Evolutionary conservation across 176 grass and related monocot genomes (phyloP).

Genomic region (Pharus latifolius): DNA sequence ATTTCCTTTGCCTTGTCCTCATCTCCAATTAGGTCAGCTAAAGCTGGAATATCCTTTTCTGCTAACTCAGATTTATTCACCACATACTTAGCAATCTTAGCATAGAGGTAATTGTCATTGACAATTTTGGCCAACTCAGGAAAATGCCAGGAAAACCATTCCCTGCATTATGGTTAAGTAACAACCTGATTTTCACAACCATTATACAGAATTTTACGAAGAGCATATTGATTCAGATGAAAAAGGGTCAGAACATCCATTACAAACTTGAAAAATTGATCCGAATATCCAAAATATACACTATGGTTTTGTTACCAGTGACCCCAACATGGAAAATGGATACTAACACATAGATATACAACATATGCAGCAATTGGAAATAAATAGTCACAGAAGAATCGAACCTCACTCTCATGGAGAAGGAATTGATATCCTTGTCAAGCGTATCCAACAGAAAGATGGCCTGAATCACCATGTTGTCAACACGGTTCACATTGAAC

Average conservation of each 20-base stretch:
- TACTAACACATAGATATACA: no score
- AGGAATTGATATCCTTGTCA: slow-evolving; percentile 82
- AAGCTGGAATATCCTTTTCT: slow-evolving; percentile 44
- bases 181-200: background rate
- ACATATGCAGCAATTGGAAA: no score
- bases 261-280: background rate
- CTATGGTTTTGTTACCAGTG: no score
- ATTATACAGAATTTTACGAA: background rate
- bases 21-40: slow-evolving; percentile 68
- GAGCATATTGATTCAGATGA: background rate
- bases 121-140: slow-evolving; percentile 78
- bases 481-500: slow-evolving; percentile 82
- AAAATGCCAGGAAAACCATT: slow-evolving; percentile 89
- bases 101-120: slow-evolving; percentile 82
- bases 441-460: slow-evolving; percentile 82
- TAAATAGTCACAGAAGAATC: background rate
- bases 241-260: background rate
- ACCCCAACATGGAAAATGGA: no score
- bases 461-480: slow-evolving; percentile 93
- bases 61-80: slow-evolving; percentile 68
- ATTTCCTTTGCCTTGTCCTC: slow-evolving; percentile 91
- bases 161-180: slow-evolving; percentile 23
- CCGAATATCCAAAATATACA: no score
- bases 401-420: slow-evolving; percentile 88
- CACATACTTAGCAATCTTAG: slow-evolving; percentile 62